phyloP scores from a whole-genome alignment of 2,329 filamentous ascomycete genomes.

The Aureobasidium sp. region DNA sequence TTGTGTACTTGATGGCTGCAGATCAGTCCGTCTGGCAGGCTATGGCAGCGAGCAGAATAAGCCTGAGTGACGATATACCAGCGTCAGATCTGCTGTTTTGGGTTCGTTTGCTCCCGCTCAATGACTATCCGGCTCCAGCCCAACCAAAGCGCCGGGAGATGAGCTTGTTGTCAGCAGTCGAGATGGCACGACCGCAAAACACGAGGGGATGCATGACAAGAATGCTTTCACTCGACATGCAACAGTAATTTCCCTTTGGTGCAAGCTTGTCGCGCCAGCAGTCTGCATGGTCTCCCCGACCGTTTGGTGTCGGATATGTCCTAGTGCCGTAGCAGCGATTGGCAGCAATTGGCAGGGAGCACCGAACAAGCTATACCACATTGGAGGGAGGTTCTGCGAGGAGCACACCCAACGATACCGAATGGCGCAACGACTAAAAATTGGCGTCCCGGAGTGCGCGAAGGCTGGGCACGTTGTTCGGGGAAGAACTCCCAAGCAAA shows the following conservation, averaged over 20 bases:
- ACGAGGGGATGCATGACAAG: neutral
- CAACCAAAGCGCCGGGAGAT: neutral
- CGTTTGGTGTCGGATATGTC: slow-evolving; percentile 13
- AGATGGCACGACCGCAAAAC: neutral
- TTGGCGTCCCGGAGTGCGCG: neutral
- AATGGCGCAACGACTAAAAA: slow-evolving; percentile 6
- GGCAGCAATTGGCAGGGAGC: neutral
- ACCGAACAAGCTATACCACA: slow-evolving; percentile 4
- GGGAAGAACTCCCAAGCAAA: neutral
- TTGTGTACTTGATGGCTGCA: neutral
- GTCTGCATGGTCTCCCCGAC: slow-evolving; percentile 6
- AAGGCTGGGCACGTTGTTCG: neutral
- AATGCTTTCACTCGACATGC: neutral
- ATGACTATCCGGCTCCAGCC: neutral
- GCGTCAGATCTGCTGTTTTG: neutral
- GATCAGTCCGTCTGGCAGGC: neutral
- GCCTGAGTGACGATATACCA: neutral
- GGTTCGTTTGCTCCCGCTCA: neutral
- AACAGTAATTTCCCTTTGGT: slow-evolving; percentile 8
- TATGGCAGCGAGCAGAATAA: neutral
- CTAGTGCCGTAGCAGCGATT: slow-evolving; percentile 10
- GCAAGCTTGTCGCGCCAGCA: slow-evolving; percentile 9
- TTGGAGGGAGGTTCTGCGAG: neutral
- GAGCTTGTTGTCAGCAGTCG: neutral
- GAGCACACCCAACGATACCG: neutral